Percentiles rank a stretch among this genome's conserved stretches.
Evolutionary conservation across 306 rosid genomes (phyloP).

Genomic region (Albizia julibrissin): DNA sequence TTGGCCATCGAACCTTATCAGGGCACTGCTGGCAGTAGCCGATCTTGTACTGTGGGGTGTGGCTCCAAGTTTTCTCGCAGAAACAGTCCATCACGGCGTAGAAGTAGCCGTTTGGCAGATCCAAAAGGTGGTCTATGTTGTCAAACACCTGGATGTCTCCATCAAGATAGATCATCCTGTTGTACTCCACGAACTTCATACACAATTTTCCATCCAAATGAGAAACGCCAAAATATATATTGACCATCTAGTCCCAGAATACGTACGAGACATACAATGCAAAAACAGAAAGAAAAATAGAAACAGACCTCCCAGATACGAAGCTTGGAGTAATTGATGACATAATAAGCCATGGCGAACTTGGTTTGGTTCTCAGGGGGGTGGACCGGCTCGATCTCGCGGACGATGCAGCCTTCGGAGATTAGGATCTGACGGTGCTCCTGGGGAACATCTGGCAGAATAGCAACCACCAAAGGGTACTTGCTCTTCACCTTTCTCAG

Average conservation of each 20-base stretch:
- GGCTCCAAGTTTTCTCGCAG: slow-evolving; percentile 71
- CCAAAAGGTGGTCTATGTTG: slow-evolving; percentile 73
- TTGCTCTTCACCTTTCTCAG: slow-evolving; percentile 58
- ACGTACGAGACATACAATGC: slow-evolving; percentile 26
- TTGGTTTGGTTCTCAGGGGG: slow-evolving; percentile 78
- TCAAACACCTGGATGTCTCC: slow-evolving; percentile 76
- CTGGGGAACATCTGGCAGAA: slow-evolving; percentile 74
- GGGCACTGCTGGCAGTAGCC: slow-evolving; percentile 87
- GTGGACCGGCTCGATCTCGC: slow-evolving; percentile 63
- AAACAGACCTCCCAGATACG: slow-evolving; percentile 80
- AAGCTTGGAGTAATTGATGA: slow-evolving; percentile 88
- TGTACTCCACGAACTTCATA: slow-evolving; percentile 71
- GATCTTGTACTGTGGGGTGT: slow-evolving; percentile 58
- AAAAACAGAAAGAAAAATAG: not conserved
- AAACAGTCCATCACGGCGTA: slow-evolving; percentile 89
- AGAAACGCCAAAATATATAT: not conserved
- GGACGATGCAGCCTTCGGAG: slow-evolving; percentile 69
- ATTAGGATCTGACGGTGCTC: slow-evolving; percentile 61
- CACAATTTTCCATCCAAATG: not conserved
- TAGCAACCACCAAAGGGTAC: slow-evolving; percentile 79
- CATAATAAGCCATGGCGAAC: slow-evolving; percentile 80
- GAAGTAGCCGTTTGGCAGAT: slow-evolving; percentile 51
- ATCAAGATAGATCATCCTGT: slow-evolving; percentile 76
- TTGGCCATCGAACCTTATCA: slow-evolving; percentile 60
- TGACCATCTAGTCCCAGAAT: not conserved